These are phyloP conservation scores for Graphilbum ipis-grandicollis DNA, from an alignment of 2,329 filamentous ascomycete species.

Conservation along the genomic window DNA sequence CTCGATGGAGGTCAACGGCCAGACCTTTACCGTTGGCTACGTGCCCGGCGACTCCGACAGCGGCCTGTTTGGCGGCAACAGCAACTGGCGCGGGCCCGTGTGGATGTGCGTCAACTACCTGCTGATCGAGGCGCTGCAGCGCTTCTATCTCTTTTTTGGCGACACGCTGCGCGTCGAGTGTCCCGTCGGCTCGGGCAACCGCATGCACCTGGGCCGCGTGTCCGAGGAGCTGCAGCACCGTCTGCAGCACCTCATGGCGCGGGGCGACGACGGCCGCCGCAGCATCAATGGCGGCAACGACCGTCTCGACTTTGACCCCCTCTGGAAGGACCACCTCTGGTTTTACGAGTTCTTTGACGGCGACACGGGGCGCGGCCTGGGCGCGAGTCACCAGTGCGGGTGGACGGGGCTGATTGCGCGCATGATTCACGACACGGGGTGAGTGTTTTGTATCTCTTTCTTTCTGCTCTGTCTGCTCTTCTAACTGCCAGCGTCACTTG, in stretches of 20 bases:
- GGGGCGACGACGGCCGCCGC: constrained; percentile 68
- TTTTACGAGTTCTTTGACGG: constrained; percentile 98
- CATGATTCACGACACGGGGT: constrained; percentile 96
- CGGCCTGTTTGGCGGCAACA: constrained; percentile 89
- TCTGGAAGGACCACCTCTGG: constrained; percentile 91
- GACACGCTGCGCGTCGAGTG: constrained; percentile 80
- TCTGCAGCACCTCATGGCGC: constrained; percentile 77
- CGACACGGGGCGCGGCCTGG: constrained; percentile 73
- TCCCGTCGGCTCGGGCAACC: constrained; percentile 80
- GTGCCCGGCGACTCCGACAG: constrained; percentile 93
- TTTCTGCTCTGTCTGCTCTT: not conserved
- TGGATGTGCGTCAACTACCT: constrained; percentile 96
- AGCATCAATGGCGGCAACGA: constrained; percentile 79
- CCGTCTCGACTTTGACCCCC: constrained; percentile 71
- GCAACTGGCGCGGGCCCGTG: constrained; percentile 91
- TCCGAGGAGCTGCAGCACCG: constrained; percentile 91
- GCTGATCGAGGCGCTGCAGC: constrained; percentile 80
- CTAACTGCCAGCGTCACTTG: constrained; percentile 50
- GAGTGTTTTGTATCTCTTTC: constrained; percentile 21
- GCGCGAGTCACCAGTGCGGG: constrained; percentile 85
- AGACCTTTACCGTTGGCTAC: constrained; percentile 75
- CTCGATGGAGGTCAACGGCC: constrained; percentile 89
- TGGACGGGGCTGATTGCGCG: constrained; percentile 94
- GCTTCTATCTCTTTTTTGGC: constrained; percentile 94
- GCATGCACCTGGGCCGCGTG: constrained; percentile 89